Percentiles rank a stretch among this genome's conserved stretches.
Conservation (phyloP, 2,329 filamentous ascomycete species). For the Pseudocercospora fuligena region DNA sequence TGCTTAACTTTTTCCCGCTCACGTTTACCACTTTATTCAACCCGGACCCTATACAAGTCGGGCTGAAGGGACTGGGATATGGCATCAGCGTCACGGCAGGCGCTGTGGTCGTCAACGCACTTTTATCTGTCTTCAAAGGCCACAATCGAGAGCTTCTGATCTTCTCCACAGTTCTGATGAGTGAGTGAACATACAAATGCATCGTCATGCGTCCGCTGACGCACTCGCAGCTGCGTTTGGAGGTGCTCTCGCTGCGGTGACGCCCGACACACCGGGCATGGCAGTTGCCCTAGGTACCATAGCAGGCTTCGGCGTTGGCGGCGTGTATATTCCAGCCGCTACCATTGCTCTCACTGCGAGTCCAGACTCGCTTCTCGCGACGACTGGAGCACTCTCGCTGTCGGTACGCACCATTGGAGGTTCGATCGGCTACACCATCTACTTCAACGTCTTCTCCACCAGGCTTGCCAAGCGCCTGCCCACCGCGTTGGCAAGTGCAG, state of each 20-base stretch:
- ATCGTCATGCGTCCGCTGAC: not conserved
- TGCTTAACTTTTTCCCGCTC: constrained; percentile 60
- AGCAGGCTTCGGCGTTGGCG: constrained; percentile 67
- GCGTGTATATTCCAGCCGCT: constrained; percentile 67
- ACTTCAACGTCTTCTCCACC: constrained; percentile 57
- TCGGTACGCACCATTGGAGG: constrained; percentile 71
- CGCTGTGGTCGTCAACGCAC: constrained; percentile 60
- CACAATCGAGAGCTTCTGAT: constrained; percentile 65
- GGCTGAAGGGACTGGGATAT: constrained; percentile 43
- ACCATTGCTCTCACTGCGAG: constrained; percentile 65
- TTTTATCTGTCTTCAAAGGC: constrained; percentile 62
- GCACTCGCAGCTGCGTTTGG: constrained; percentile 51
- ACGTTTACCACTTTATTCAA: constrained; percentile 22
- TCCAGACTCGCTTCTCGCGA: constrained; percentile 70
- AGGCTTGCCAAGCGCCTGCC: constrained; percentile 56
- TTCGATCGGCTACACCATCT: constrained; percentile 43
- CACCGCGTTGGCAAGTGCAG: constrained; percentile 51
- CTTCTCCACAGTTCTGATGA: constrained; percentile 66
- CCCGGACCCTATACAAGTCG: constrained; percentile 22
- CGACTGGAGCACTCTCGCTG: constrained; percentile 67
- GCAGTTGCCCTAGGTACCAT: constrained; percentile 58
- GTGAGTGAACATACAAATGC: not conserved
- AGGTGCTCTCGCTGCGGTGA: constrained; percentile 33
- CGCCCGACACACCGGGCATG: constrained; percentile 27
- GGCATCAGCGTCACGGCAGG: constrained; percentile 65